Percentiles rank a stretch among this genome's conserved stretches.
Conservation (phyloP, 208 protist species). For the Perkinsela sp. region DNA sequence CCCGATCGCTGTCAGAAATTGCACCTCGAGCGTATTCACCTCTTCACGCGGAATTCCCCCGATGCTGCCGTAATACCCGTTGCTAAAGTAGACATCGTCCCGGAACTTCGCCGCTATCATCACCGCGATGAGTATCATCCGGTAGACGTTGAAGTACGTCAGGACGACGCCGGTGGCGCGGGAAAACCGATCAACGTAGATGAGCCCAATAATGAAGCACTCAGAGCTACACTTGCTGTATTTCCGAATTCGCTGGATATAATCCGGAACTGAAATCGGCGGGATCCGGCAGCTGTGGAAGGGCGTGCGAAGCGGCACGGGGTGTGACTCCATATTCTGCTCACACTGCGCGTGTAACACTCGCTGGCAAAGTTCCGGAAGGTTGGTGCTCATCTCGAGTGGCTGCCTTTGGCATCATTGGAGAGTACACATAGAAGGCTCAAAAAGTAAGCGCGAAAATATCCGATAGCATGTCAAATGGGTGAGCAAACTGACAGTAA, state of each 20-base stretch:
- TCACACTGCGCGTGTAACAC: not conserved
- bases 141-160: slow-evolving; percentile 63
- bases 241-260: slow-evolving; percentile 42
- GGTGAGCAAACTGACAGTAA: no score
- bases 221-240: slow-evolving; percentile 43
- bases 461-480: no score
- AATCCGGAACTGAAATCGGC: slow-evolving; percentile 29
- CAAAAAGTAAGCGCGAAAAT: no score
- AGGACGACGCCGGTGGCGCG: slow-evolving; percentile 29
- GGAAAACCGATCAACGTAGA: slow-evolving; percentile 56
- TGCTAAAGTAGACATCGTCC: slow-evolving; percentile 70
- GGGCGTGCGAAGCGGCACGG: slow-evolving; percentile 5
- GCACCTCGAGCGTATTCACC: slow-evolving; percentile 65
- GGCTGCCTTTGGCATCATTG: no score
- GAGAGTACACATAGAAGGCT: no score
- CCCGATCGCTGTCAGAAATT: slow-evolving; percentile 30
- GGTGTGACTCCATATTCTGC: not conserved
- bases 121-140: slow-evolving; percentile 55
- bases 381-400: no score
- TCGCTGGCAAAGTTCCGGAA: not conserved
- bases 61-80: slow-evolving; percentile 63
- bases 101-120: slow-evolving; percentile 66
- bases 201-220: slow-evolving; percentile 47
- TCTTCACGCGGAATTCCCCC: slow-evolving; percentile 46
- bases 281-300: slow-evolving; percentile 43